A percentile compares a stretch with the other conserved stretches of the same genome.
These are phyloP conservation scores for Lodderomyces pseudojiufengensis DNA, from an alignment of 1,139 yeast genomes.

Conservation along the genomic window DNA sequence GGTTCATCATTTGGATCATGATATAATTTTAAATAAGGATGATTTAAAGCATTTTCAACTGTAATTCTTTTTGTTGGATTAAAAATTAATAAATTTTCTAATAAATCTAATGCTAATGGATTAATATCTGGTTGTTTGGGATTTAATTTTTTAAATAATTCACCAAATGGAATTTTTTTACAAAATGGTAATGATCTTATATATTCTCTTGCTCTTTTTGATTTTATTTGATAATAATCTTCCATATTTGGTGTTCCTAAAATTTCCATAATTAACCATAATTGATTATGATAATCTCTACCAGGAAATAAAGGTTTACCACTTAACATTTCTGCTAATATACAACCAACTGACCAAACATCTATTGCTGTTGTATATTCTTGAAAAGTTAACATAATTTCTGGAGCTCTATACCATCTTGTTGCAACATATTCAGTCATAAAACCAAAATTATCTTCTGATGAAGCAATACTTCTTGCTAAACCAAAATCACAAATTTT, in stretches of 20 bases:
- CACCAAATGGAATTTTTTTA: slow-evolving; percentile 42
- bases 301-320: slow-evolving; percentile 79
- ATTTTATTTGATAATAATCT: slow-evolving; percentile 54
- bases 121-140: slow-evolving; percentile 24
- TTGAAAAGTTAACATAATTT: slow-evolving; percentile 67
- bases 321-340: slow-evolving; percentile 61
- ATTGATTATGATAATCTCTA: slow-evolving; percentile 64
- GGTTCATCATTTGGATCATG: slow-evolving; percentile 78
- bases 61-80: slow-evolving; percentile 63
- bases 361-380: slow-evolving; percentile 71
- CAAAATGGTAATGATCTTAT: slow-evolving; percentile 57
- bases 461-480: slow-evolving; percentile 36
- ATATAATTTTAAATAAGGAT: slow-evolving; percentile 61
- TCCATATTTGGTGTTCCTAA: slow-evolving; percentile 63
- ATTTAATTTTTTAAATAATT: slow-evolving; percentile 30
- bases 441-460: slow-evolving; percentile 35
- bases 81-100: slow-evolving; percentile 57
- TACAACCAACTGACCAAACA: slow-evolving; percentile 79
- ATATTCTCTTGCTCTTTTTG: slow-evolving; percentile 60
- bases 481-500: slow-evolving; percentile 58
- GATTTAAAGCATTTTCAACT: slow-evolving; percentile 61
- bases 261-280: slow-evolving; percentile 55
- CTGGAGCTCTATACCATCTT: slow-evolving; percentile 80
- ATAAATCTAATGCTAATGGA: slow-evolving; percentile 60
- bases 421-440: slow-evolving; percentile 76